Base-by-base conservation (phyloP, 352 stramenopile species). In the Pythium oligandrum region DNA sequence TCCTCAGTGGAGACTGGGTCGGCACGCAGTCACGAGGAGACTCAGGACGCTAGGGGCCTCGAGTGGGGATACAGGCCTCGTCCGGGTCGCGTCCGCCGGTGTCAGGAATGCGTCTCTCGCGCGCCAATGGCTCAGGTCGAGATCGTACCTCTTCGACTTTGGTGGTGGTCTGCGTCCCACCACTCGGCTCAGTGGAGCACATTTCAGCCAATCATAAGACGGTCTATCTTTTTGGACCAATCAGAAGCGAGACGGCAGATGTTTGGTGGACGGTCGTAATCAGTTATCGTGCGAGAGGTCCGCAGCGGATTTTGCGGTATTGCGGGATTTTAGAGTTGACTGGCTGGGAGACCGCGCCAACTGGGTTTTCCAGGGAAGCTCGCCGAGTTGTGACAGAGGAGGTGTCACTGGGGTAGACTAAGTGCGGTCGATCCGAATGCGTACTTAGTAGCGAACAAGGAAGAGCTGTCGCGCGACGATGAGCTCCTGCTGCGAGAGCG, bases 241-340 rank as follows among this genome's bases (percentile, higher is more conserved):
- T 63, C 32, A 42, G 4, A 42, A 30, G 11, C 2, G 36, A 32
- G 31, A 17, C 39, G 37, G n/a, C 9, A 33, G 44, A 50, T 49
- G 45, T 57, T 53, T 44, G 26, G 17, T 51, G 44, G 58, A 64
- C 51, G 17, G 49, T 4, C 36, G 30, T 11, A 7, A 12, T 7
- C n/a, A 51, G 9, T 64, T 64, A 64, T 59, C 32, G 10, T 50
- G 5, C 6, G 2, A 4, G 12, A 56, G 34, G 26, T 57, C 48
- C 32, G 40, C 39, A 26, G 3, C 56, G 38, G 32, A 4, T 4
- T 35, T 43, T 36, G 8, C 49, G 8, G 2, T 40, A 4, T 61
- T 61, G 54, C 54, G 54, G 35, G 17, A 26, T 26, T 26, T 26
- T 26, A 26, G 17, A 26, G 17, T 26, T 26, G 17, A 26, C 17